Conservation (phyloP, 2,329 filamentous ascomycete genomes). For the Colletotrichum ledebouriae region DNA sequence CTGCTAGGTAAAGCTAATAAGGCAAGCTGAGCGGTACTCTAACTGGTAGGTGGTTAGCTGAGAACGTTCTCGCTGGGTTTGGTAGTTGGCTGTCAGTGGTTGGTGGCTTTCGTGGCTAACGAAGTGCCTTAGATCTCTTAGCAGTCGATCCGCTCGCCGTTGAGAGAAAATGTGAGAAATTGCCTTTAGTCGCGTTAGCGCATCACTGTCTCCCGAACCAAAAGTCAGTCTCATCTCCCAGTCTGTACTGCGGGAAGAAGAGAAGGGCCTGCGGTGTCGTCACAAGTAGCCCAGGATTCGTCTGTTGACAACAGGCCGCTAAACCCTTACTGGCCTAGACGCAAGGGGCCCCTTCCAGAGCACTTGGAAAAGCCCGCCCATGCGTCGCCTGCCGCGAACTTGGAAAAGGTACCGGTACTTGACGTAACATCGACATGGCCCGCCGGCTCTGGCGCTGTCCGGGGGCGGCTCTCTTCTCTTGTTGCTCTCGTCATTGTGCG, state of each 20-base stretch:
- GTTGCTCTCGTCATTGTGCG: conserved; percentile 25
- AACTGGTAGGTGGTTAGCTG: not conserved
- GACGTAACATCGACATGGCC: conserved; percentile 37
- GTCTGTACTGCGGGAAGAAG: too few relatives aligned
- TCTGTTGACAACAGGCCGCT: conserved; percentile 38
- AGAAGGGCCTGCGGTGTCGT: conserved; percentile 30
- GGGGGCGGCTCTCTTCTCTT: conserved; percentile 32
- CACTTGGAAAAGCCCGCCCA: conserved; percentile 24
- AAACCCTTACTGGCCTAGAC: conserved; percentile 32
- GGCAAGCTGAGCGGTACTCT: too few relatives aligned
- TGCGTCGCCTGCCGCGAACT: conserved; percentile 12
- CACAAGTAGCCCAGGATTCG: conserved; percentile 34
- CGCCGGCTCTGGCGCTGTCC: conserved; percentile 37
- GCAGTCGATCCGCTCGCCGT: conserved; percentile 21
- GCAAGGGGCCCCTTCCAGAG: conserved; percentile 38
- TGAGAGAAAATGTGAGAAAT: conserved; percentile 4
- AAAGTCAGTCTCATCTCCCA: conserved; percentile 9
- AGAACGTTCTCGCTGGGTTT: too few relatives aligned
- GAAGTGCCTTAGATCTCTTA: not conserved
- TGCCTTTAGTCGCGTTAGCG: conserved; percentile 7
- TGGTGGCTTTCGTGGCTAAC: too few relatives aligned
- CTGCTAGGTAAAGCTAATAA: not conserved
- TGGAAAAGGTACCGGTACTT: conserved; percentile 39
- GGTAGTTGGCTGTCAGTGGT: too few relatives aligned
- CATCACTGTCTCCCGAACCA: conserved; percentile 4